A percentile compares a stretch with the other conserved stretches of the same genome.
These are phyloP conservation scores for Candida xiaguanensis DNA, from an alignment of 805 yeast species.

Conservation along the genomic window DNA sequence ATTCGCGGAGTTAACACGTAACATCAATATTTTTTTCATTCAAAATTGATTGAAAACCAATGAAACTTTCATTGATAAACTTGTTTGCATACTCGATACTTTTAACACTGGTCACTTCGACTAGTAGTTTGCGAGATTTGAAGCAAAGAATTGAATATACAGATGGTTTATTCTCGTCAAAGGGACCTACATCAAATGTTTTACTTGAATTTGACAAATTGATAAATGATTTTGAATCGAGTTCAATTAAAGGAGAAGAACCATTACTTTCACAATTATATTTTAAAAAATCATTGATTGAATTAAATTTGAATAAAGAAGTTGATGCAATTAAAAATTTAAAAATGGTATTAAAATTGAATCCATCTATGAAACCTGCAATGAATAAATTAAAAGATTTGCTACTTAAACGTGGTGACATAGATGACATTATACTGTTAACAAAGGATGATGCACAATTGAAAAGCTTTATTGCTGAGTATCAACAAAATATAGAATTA, in stretches of 20 bases:
- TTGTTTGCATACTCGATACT: constrained; percentile 2
- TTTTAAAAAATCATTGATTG: constrained; percentile 60
- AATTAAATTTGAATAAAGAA: constrained; percentile 54
- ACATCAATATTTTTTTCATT: too few species aligned
- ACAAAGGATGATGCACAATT: constrained; percentile 13
- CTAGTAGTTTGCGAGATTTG: neutral
- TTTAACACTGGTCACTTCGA: neutral
- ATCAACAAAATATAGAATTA: constrained; percentile 9
- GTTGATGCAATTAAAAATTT: constrained; percentile 51
- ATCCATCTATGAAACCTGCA: constrained; percentile 45
- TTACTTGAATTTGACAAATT: constrained; percentile 21
- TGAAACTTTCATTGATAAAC: constrained; percentile 4
- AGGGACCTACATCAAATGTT: constrained; percentile 30
- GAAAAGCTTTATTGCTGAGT: constrained; percentile 14
- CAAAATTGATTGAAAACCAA: too few species aligned
- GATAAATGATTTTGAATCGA: constrained; percentile 5
- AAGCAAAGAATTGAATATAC: constrained; percentile 6
- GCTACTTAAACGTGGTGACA: constrained; percentile 50
- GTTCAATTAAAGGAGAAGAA: constrained; percentile 7
- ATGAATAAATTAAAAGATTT: constrained; percentile 45
- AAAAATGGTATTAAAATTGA: constrained; percentile 41
- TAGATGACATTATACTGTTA: constrained; percentile 24
- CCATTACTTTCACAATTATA: constrained; percentile 41
- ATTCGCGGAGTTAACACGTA: too few species aligned
- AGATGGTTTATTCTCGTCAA: constrained; percentile 18